phyloP scores from a whole-genome alignment of 2,329 filamentous ascomycete genomes.

The Coniochaeta pulveracea region DNA sequence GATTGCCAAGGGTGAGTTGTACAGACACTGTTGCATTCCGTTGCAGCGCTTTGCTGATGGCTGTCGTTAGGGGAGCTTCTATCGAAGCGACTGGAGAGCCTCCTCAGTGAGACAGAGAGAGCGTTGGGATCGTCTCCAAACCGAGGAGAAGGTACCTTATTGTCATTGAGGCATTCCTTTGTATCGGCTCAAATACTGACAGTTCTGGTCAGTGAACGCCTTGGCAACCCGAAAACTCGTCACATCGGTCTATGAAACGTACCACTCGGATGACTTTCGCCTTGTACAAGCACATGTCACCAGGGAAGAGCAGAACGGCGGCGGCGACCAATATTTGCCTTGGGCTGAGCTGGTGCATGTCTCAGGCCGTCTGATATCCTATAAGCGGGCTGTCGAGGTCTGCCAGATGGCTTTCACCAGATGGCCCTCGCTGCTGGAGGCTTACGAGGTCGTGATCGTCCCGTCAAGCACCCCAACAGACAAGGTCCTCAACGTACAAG shows the following conservation, averaged over 20 bases:
- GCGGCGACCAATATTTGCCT: neutral
- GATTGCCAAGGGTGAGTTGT: too few relatives aligned
- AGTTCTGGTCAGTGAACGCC: neutral
- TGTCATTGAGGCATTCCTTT: too few relatives aligned
- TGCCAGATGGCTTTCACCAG: too few relatives aligned
- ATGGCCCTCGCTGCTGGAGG: neutral
- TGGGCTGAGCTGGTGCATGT: neutral
- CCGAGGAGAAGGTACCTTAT: too few relatives aligned
- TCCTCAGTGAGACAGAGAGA: too few relatives aligned
- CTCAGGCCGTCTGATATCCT: neutral
- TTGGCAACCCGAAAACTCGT: neutral
- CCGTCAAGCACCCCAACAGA: neutral
- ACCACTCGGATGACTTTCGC: neutral
- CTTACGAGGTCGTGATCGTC: neutral
- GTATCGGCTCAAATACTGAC: too few relatives aligned
- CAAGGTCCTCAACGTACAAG: neutral
- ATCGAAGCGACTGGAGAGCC: too few relatives aligned
- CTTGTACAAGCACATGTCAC: neutral
- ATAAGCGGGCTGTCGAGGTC: slow-evolving; percentile 1
- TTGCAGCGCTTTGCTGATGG: too few relatives aligned
- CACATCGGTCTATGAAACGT: neutral
- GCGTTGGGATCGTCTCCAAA: too few relatives aligned
- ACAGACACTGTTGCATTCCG: too few relatives aligned
- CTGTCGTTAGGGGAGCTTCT: too few relatives aligned
- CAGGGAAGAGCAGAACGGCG: neutral